Base-by-base conservation (phyloP, 345 rosid genomes). In the Litchi chinensis region DNA sequence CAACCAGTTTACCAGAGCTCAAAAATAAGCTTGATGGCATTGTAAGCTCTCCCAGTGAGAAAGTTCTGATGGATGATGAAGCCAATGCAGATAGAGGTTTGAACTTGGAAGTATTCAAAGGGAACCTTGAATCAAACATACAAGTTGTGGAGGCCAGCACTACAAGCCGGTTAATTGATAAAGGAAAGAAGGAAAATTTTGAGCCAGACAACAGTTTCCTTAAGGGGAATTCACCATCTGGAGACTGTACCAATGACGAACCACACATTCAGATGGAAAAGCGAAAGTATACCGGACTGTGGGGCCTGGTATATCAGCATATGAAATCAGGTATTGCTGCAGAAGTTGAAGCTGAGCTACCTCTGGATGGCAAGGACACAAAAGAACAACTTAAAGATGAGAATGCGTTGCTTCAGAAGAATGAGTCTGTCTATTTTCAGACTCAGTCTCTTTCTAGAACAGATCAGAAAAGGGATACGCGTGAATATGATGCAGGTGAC, bases 241-340 rank as follows among this genome's bases (percentile, higher is more conserved):
- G 54, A 67, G 86, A 74, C 65, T 54, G 79, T 10, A 75, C 65
- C 24, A 44, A 28, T 40, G 73, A 82, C 62, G 78, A 15, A 72
- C 65, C 81, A 48, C 60, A 60, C 41, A 56, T 82, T 6, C 78
- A 83, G 54, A 73, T 64, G 78, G 93, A 85, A 85, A 86, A 88
- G 81, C 89, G 79, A 70, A 91, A 86, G 77, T 86, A 86, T 70
- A 81, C 76, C 22, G 85, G 86, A 65, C 60, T 96, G 79, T 96
- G 99, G 98, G 74, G 83, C 79, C 79, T 94, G 76, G 85, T 96
- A 76, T 91, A 94, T 79, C 89, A 80, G 83, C 91, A 91, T 71
- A 90, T 96, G 97, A 97, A 78, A 77, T 83, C 95, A 68, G 91
- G 88, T 50, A 79, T 76, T 37, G 89, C 84, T 74, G 87, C 80